Conservation (phyloP, 371 early-diverging fungal species). For the Dichotomocladium elegans region DNA sequence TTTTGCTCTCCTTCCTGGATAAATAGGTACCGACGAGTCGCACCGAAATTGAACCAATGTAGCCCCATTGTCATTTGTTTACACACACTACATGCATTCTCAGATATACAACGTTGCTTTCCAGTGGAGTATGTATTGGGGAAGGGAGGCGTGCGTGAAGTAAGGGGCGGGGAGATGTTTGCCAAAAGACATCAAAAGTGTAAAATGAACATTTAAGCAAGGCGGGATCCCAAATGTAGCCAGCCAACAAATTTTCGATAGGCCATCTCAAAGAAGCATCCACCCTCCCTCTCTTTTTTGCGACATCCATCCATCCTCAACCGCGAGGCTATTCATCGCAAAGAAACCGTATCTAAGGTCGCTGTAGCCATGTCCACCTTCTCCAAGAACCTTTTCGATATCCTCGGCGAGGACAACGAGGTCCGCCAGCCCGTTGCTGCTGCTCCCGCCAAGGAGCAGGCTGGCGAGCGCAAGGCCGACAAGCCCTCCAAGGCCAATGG, state of each 20-base stretch:
- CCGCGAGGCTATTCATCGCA: conserved; percentile 29
- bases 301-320: conserved; percentile 28
- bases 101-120: too few relatives aligned
- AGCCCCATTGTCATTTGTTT: too few relatives aligned
- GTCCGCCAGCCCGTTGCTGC: conserved; percentile 36
- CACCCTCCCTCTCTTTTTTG: conserved; percentile 8
- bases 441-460: conserved; percentile 28
- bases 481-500: conserved; percentile 18
- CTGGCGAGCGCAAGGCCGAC: conserved; percentile 29
- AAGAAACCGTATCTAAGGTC: conserved; percentile 23
- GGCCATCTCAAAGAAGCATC: background rate
- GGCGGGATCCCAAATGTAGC: background rate
- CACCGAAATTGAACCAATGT: too few relatives aligned
- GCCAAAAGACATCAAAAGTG: too few relatives aligned
- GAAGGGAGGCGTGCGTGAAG: too few relatives aligned
- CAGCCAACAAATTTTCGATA: background rate
- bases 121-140: too few relatives aligned
- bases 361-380: conserved; percentile 43
- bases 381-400: conserved; percentile 60
- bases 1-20: too few relatives aligned
- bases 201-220: too few relatives aligned
- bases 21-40: too few relatives aligned
- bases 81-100: too few relatives aligned
- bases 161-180: too few relatives aligned
- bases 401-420: conserved; percentile 60